Percentiles rank a stretch among this genome's conserved stretches.
phyloP scores from a whole-genome alignment of 2,329 filamentous ascomycete genomes.

The Verticillium nonalfalfae region DNA sequence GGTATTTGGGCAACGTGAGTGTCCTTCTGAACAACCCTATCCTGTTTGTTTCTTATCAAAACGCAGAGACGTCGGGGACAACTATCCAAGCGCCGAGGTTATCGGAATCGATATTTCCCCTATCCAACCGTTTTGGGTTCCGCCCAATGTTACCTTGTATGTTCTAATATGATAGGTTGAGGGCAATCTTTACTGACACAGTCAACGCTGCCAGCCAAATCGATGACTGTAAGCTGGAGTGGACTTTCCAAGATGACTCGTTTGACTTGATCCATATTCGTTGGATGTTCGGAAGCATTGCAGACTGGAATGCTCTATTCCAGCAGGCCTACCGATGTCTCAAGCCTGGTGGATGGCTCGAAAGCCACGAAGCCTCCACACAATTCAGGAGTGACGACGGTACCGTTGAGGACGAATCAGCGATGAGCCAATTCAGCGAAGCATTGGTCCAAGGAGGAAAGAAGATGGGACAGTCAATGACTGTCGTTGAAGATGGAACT shows the following conservation, averaged over 20 bases:
- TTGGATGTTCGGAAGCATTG: slow-evolving; percentile 44
- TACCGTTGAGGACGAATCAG: slow-evolving; percentile 19
- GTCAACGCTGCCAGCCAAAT: slow-evolving; percentile 34
- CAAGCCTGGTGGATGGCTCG: slow-evolving; percentile 37
- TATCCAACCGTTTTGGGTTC: slow-evolving; percentile 49
- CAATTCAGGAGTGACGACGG: slow-evolving; percentile 21
- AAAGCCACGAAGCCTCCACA: slow-evolving; percentile 28
- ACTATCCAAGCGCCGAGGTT: slow-evolving; percentile 35
- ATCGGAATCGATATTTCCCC: slow-evolving; percentile 51
- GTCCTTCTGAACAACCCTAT: too few species aligned
- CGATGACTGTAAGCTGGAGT: slow-evolving; percentile 50
- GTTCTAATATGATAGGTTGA: too few species aligned
- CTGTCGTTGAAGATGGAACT: slow-evolving; percentile 20
- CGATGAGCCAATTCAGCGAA: slow-evolving; percentile 24
- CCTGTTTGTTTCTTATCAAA: too few species aligned
- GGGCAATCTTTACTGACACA: too few species aligned
- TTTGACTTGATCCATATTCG: slow-evolving; percentile 56
- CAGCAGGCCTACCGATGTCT: slow-evolving; percentile 39
- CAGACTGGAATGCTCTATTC: slow-evolving; percentile 46
- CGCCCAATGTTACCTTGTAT: slow-evolving; percentile 43
- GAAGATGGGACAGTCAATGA: slow-evolving; percentile 22
- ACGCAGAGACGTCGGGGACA: slow-evolving; percentile 38
- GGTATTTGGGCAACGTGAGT: slow-evolving; percentile 8
- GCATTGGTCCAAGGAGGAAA: slow-evolving; percentile 25
- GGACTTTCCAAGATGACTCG: slow-evolving; percentile 37